Evolutionary conservation across 306 rosid species (phyloP).

Genomic region (Cucumis sativus): DNA sequence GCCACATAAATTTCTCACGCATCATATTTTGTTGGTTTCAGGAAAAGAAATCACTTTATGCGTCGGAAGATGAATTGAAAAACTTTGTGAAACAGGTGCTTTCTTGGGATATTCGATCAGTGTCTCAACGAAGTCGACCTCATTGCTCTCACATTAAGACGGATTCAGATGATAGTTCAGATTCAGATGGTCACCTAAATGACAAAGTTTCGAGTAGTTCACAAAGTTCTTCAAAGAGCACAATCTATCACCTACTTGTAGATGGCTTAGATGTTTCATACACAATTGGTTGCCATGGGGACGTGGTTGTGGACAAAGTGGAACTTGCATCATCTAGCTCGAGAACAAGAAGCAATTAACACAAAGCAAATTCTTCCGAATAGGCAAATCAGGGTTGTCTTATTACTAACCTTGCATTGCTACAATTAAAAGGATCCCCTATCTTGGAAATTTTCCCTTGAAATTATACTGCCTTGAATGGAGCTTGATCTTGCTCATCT

Average conservation of each 20-base stretch:
- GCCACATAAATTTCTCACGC: neutral
- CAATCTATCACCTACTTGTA: slow-evolving; percentile 55
- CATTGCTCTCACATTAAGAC: slow-evolving; percentile 22
- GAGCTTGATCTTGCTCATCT: neutral
- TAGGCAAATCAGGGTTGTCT: neutral
- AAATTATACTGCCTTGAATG: neutral
- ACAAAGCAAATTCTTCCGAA: neutral
- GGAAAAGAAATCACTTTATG: slow-evolving; percentile 66
- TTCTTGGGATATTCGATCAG: slow-evolving; percentile 88
- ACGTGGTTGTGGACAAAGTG: slow-evolving; percentile 47
- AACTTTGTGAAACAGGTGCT: slow-evolving; percentile 69
- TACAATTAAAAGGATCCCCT: neutral
- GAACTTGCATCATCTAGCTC: slow-evolving; percentile 15
- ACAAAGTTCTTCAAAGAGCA: slow-evolving; percentile 15
- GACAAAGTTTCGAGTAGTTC: slow-evolving; percentile 20
- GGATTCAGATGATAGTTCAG: slow-evolving; percentile 16
- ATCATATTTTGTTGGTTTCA: slow-evolving; percentile 9
- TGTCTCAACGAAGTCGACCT: slow-evolving; percentile 64
- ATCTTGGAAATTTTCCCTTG: neutral
- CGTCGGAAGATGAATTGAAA: slow-evolving; percentile 59
- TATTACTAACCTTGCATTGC: neutral
- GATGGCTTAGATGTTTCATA: slow-evolving; percentile 75
- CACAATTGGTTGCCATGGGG: slow-evolving; percentile 37
- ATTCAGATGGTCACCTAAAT: slow-evolving; percentile 29
- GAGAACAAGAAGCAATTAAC: neutral